Base-by-base conservation (phyloP, 2,329 filamentous ascomycete genomes). In the Berkeleyomyces basicola region DNA sequence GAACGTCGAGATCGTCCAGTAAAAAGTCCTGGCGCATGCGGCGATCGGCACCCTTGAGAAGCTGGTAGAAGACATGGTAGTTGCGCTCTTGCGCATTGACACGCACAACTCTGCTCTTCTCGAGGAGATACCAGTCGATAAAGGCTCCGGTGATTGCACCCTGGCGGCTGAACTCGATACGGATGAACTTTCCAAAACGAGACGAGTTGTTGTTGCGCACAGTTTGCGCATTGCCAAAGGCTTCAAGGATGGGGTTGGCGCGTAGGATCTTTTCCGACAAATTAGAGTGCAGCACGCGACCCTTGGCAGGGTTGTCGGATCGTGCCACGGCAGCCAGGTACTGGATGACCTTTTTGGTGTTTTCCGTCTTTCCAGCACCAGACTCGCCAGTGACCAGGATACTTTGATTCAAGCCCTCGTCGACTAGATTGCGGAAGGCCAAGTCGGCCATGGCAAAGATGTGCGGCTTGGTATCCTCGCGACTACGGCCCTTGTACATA, bases 321-420 rank as follows among this genome's bases (percentile, higher is more conserved):
- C 88, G 87, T 7, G 93, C 93, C 55, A 99, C 93, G 1, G 93
- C 90, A 11, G 93, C 93, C 51, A 99, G 83, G 70, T 99, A 99
- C 70, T 99, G 95, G 62, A 99, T 99, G 68, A 99, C 93, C 73
- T 99, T 99, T 72, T 99, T 99, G 14, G 93, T 99, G 71, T 99
- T 99, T 72, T 99, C 93, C 0, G 93, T 99, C 76, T 99, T 99
- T 68, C 93, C 93, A 42, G 93, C 93, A 71, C 93, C 93, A 16
- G 93, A 99, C 76, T 99, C 93, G 74, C 93, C 93, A 2, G 93
- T 99, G 31, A 99, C 95, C 61, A 99, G 78, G 69, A 99, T 99
- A 70, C 92, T 97, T 74, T 99, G 93, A 69, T 99, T 97, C 67
- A 90, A 81, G 47, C 91, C 91, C 73, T 97, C 93, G 61, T 96